phyloP scores from a whole-genome alignment of 208 protist species.

The Balamuthia mandrillaris region DNA sequence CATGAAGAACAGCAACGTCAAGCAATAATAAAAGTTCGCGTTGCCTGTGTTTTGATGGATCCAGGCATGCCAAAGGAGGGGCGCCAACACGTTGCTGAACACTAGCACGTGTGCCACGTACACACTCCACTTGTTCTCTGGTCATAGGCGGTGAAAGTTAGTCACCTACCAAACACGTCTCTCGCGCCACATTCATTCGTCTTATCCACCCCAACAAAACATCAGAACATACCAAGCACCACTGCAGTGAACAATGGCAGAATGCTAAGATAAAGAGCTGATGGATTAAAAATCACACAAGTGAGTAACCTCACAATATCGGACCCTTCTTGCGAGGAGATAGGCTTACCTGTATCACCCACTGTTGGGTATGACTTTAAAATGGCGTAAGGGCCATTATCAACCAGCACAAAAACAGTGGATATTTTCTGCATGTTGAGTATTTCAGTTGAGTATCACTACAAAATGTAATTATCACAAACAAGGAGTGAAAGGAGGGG shows the following conservation, averaged over 20 bases:
- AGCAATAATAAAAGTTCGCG: constrained; percentile 38
- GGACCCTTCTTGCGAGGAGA: no score
- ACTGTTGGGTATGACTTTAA: constrained; percentile 35
- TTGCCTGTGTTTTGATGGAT: constrained; percentile 36
- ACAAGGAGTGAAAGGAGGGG: background rate
- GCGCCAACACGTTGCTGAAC: constrained; percentile 26
- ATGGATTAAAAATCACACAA: no score
- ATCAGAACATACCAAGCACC: no score
- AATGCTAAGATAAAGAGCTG: no score
- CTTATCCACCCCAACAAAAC: no score
- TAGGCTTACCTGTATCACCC: no score
- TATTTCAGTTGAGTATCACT: background rate
- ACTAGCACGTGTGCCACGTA: constrained; percentile 19
- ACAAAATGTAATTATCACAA: background rate
- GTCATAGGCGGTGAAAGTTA: no score
- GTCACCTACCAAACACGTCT: no score
- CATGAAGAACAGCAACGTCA: constrained; percentile 39
- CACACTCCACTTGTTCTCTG: constrained; percentile 37
- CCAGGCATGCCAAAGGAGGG: constrained; percentile 36
- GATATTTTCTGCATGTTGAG: background rate
- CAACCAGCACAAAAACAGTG: constrained; percentile 33
- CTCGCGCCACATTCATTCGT: no score
- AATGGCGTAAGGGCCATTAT: constrained; percentile 27
- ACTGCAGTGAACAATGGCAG: no score
- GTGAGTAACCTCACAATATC: no score